Evolutionary conservation across 148 eudicot genomes (phyloP).

Genomic region (Hydrangea macrophylla): DNA sequence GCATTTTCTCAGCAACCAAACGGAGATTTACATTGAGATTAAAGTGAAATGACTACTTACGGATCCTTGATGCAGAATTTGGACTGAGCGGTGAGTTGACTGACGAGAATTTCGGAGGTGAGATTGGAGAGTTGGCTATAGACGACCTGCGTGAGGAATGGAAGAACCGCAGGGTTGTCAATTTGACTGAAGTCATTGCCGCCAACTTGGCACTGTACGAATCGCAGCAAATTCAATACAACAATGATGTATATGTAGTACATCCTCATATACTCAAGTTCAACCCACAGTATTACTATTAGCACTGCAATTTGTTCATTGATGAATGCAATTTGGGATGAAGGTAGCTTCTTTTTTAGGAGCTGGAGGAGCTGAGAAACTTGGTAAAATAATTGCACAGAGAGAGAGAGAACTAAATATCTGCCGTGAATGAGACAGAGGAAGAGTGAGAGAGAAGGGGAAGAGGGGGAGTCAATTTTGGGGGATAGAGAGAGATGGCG

Average conservation of each 20-base stretch:
- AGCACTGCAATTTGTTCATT: too few relatives aligned
- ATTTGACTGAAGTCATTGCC: slow-evolving; percentile 11
- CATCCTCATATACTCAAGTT: slow-evolving; percentile 7
- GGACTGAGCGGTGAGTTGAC: slow-evolving; percentile 21
- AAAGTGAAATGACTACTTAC: slow-evolving; percentile 12
- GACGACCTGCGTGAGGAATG: slow-evolving; percentile 20
- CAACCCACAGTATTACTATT: too few relatives aligned
- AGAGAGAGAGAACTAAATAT: too few relatives aligned
- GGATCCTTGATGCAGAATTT: slow-evolving; percentile 41
- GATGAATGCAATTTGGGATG: too few relatives aligned
- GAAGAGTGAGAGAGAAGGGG: too few relatives aligned
- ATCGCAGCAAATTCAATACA: not conserved
- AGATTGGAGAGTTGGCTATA: slow-evolving; percentile 30
- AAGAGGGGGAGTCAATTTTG: too few relatives aligned
- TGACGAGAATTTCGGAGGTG: slow-evolving; percentile 24
- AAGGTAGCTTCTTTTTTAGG: too few relatives aligned
- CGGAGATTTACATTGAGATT: not conserved
- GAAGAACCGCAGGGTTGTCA: slow-evolving; percentile 19
- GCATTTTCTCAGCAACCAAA: not conserved
- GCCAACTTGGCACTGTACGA: slow-evolving; percentile 28
- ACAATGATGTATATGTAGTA: not conserved
- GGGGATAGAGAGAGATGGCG: too few relatives aligned
- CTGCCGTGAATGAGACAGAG: too few relatives aligned
- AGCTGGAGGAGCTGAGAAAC: too few relatives aligned
- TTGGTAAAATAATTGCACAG: too few relatives aligned